A percentile compares a stretch with the other conserved stretches of the same genome.
Conservation (phyloP, 2,329 filamentous ascomycete genomes). For the Tympanopsis confertula region DNA sequence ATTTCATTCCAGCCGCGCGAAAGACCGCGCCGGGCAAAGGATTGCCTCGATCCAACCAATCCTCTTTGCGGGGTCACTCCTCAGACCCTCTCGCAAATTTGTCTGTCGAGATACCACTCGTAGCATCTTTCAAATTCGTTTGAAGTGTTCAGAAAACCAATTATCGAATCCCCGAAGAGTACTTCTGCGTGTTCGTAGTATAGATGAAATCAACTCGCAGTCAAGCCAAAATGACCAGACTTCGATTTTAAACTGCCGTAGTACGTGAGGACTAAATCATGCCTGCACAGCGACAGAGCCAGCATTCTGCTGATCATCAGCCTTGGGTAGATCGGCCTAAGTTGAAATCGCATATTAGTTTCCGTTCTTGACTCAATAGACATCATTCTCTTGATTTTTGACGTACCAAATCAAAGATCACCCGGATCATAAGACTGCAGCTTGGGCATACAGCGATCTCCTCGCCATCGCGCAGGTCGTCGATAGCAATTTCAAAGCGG, state of each 20-base stretch:
- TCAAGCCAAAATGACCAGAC: not conserved
- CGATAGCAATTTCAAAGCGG: conserved; percentile 80
- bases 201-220: no score
- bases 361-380: no score
- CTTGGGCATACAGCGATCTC: conserved; percentile 94
- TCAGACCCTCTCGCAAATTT: no score
- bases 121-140: not conserved
- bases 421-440: conserved; percentile 90
- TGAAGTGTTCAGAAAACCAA: not conserved
- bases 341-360: no score
- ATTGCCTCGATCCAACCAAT: no score
- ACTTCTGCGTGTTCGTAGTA: not conserved
- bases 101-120: not conserved
- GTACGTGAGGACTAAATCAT: not conserved
- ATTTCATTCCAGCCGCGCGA: no score
- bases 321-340: not conserved
- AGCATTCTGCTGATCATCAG: not conserved
- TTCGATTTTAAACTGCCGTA: no score
- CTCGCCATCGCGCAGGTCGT: conserved; percentile 74
- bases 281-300: not conserved
- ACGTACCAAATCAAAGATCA: conserved; percentile 78
- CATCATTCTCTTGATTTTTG: no score
- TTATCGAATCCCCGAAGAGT: not conserved
- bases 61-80: no score
- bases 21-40: no score